Percentiles rank a stretch among this genome's conserved stretches.
These are phyloP conservation scores for Candida sp. DNA, from an alignment of 1,139 yeast genomes.

Conservation along the genomic window DNA sequence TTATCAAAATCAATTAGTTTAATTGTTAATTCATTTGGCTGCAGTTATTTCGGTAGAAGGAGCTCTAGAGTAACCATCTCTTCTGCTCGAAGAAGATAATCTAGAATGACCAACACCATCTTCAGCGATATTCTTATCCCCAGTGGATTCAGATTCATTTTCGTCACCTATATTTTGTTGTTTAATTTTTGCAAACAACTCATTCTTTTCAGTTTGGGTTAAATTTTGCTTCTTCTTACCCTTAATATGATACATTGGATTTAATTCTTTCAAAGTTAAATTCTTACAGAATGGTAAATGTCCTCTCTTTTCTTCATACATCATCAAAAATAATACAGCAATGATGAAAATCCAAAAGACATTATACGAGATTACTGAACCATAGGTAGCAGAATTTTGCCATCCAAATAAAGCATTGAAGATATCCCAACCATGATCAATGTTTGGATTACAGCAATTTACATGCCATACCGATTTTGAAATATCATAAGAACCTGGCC, in stretches of 20 bases:
- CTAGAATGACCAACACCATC: background rate
- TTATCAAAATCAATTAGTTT: background rate
- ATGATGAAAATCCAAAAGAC: conserved; percentile 75
- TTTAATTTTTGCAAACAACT: conserved; percentile 43
- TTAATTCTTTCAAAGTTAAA: conserved; percentile 52
- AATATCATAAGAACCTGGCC: conserved; percentile 89
- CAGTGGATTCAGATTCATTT: conserved; percentile 1
- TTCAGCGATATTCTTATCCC: background rate
- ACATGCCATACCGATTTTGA: conserved; percentile 83
- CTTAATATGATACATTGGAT: conserved; percentile 72
- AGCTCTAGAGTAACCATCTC: background rate
- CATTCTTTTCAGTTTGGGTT: conserved; percentile 48
- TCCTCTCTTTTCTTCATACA: conserved; percentile 62
- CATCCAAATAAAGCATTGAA: conserved; percentile 53
- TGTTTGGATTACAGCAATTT: conserved; percentile 89
- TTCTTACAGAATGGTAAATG: conserved; percentile 42
- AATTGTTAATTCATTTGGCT: background rate
- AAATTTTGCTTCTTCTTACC: conserved; percentile 53
- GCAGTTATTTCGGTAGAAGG: background rate
- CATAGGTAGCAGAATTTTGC: conserved; percentile 67
- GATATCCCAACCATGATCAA: conserved; percentile 90
- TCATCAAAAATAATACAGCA: conserved; percentile 52
- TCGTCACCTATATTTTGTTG: conserved; percentile 8
- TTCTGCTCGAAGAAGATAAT: background rate
- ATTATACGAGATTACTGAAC: conserved; percentile 81